Base-by-base conservation (phyloP, 2,329 filamentous ascomycete genomes). In the Boeremia exigua region DNA sequence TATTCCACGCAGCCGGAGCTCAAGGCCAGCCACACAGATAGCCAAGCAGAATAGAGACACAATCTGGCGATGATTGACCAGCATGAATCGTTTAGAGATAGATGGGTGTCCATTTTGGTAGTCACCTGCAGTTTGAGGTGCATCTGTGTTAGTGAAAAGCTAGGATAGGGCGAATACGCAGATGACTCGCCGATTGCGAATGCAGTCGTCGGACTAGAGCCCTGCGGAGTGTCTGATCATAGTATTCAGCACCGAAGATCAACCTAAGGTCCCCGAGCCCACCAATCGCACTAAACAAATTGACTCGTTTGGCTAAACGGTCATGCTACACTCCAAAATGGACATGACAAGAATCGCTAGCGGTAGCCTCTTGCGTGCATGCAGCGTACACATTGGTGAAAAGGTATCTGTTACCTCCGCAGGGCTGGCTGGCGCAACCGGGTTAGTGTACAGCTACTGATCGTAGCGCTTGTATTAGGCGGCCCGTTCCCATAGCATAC, bases 161-260 rank as follows among this genome's bases (percentile, higher is more conserved):
- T 34, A 42, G 32, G 27, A 51, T 48, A 37, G 12, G 50, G 46
- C 40, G 46, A 32, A 47, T 51, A 50, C 42, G 30, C 53, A 43
- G 43, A 25, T 38, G 43, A 42, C 36, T 51, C 47, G 53, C 47
- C 53, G 47, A 56, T 47, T 48, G 36, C 42, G 42, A 50, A 32
- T 28, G n/a, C 27, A 6, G 27, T 19, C 25, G 30, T 46, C 19
- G 27, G 29, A 33, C 53, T 50, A 47, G 32, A 39, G 36, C 37
- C 46, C 28, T 38, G 25, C 43, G 43, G 42, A 36, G 7, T 43
- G 42, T 43, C 48, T 56, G 42, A 51, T 51, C 47, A 43, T 25
- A 29, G 53, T 38, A 51, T 15, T 23, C 25, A 47, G 32, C 27
- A 23, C 42, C 47, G 48, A 56, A 44, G 47, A 51, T 51, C 43